These are phyloP conservation scores for Punica granatum DNA, from an alignment of 345 rosid species.

Conservation along the genomic window DNA sequence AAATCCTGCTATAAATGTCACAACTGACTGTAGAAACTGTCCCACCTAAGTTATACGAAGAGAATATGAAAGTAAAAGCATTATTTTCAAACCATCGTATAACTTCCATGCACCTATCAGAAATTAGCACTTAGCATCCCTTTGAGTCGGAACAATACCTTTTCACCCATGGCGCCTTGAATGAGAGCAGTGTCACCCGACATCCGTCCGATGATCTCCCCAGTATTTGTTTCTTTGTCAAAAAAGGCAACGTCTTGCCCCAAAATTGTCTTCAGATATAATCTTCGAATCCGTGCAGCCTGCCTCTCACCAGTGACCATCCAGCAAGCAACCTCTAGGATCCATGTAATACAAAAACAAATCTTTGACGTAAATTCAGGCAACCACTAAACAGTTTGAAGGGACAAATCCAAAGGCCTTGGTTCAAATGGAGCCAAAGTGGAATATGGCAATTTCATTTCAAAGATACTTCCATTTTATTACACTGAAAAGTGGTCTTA, in stretches of 20 bases:
- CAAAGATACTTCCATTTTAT: background rate
- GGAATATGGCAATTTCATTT: background rate
- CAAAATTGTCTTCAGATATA: conserved; percentile 29
- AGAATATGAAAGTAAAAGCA: background rate
- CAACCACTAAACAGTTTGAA: background rate
- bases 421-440: background rate
- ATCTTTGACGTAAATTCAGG: background rate
- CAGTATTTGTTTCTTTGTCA: conserved; percentile 32
- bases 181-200: conserved; percentile 38
- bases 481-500: too few relatives aligned
- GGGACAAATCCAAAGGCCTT: too few relatives aligned
- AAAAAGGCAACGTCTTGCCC: conserved; percentile 36
- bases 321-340: conserved; percentile 37
- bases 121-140: background rate
- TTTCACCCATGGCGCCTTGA: conserved; percentile 45
- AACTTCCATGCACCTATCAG: too few relatives aligned
- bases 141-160: conserved; percentile 15
- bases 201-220: conserved; percentile 34
- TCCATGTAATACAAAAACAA: background rate
- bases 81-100: background rate
- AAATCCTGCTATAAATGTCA: conserved; percentile 16
- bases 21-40: conserved; percentile 12
- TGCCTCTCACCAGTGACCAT: conserved; percentile 45
- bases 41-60: conserved; percentile 12
- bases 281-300: conserved; percentile 30